Base-by-base conservation (phyloP, 2,329 filamentous ascomycete genomes). In the Aspergillus sp. region DNA sequence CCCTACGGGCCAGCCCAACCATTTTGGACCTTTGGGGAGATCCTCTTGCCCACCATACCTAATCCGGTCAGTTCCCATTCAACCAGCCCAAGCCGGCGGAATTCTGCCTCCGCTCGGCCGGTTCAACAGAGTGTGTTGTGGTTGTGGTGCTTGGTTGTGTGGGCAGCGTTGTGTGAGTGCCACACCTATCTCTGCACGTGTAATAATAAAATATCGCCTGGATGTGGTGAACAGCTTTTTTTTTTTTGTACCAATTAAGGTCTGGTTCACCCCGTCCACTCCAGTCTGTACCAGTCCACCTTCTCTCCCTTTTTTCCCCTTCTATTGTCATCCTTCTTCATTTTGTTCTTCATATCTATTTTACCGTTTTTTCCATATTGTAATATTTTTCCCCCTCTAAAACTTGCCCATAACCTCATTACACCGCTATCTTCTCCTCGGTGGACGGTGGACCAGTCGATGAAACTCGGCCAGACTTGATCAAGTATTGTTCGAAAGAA, bases 21-120 rank as follows among this genome's bases (percentile, higher is more conserved):
- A 63, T 74, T 67, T 74, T 70, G 64, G 68, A 67, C 63, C 66
- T 72, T 72, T 74, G 73, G 73, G 73, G 72, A 65, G 65, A 57
- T 65, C 52, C 61, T 61, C 49, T 56, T 58, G 55, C 58, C 56
- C 70, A 67, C 75, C 74, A 77, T 69, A 63, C 75, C 73, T 13
- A 19, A 70, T 77, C 64, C 52, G 70, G 72, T 58, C 66, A 62
- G 43, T 62, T 69, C 65, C 61, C 61, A 62, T 72, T 73, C 72
- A 74, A 74, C 71, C 68, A 72, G 67, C 65, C 66, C 62, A 63
- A 63, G 62, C 43, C 57, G 55, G 55, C 60, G 60, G 65, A 55
- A 61, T 60, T 58, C 63, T 51, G 53, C 50, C 59, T 67, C 60
- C 61, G 59, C 58, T 62, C 58, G 45, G 61, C 63, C 65, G 63